These are phyloP conservation scores for Eucalyptus fibrosa DNA, from an alignment of 345 rosid genomes.

Conservation along the genomic window DNA sequence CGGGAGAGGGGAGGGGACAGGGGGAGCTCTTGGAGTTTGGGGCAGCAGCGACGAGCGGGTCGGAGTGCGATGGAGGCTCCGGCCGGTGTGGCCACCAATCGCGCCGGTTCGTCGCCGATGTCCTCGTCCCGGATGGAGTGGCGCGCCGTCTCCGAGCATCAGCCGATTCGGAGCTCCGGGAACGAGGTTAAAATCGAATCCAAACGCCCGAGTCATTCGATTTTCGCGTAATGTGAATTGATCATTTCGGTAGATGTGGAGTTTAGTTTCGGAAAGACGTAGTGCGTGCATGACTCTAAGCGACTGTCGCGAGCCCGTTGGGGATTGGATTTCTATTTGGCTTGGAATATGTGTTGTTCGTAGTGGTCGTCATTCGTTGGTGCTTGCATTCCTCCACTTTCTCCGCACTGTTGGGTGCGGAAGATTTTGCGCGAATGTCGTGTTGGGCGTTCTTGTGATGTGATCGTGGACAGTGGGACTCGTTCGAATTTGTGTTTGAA, in stretches of 20 bases:
- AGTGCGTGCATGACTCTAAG: neutral
- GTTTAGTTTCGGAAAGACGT: neutral
- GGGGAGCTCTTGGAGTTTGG: neutral
- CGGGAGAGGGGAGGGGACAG: neutral
- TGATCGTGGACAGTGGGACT: neutral
- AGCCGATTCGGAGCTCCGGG: slow-evolving; percentile 33
- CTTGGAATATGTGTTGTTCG: neutral
- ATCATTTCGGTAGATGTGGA: neutral
- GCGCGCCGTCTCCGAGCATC: slow-evolving; percentile 88
- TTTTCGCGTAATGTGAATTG: neutral
- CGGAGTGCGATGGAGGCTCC: slow-evolving; percentile 58
- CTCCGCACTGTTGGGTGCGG: neutral
- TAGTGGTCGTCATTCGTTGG: neutral
- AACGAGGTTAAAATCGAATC: slow-evolving; percentile 29
- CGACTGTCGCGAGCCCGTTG: neutral
- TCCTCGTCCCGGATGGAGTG: slow-evolving; percentile 70
- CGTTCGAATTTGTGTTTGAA: neutral
- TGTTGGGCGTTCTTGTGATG: neutral
- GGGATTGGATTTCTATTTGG: neutral
- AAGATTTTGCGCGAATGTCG: neutral
- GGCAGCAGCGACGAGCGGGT: neutral
- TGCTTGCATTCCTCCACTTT: neutral
- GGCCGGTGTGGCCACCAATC: slow-evolving; percentile 49
- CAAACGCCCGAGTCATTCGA: neutral
- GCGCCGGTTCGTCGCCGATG: slow-evolving; percentile 61